Evolutionary conservation across 495 filamentous ascomycete species (phyloP), one percentile per base, ranked within the genome.

Genomic region (Penicillium diatomitis): DNA sequence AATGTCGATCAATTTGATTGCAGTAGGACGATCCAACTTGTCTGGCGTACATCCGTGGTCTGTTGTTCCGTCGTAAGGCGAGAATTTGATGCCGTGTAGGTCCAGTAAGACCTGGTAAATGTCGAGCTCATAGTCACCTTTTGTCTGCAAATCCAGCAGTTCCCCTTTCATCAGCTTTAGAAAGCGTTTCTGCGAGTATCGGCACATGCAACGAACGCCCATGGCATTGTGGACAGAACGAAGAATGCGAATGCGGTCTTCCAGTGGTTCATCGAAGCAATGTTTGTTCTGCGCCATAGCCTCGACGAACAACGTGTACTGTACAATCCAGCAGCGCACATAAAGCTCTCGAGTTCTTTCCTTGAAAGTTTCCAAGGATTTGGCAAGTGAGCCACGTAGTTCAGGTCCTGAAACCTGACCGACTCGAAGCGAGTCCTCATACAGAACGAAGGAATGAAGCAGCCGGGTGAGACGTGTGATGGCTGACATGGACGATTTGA

Each of bases 151-250:
- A 34, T 78, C 76, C 30, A 89, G 65, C 8, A 91, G 71, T 58
- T 97, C 94, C 5, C 87, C 73, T 57, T 88, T 88, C 72, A 92
- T 80, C 59, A 96, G 76, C 52, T 85, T 88, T n/a, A 96, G 73
- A 68, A 97, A 91, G 27, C 85, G 78, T 67, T 89, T 85, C 57
- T 84, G 83, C 3, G 87, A 87, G n/a, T 82, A 72, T 56, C 86
- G 87, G 75, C 91, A 97, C 64, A 84, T 85, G 51, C 85, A 83
- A 42, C 94, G 81, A 38, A 90, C 74, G 7, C 92, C 94, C n/a
- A 95, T 65, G 11, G 87, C 82, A 58, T 88, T 80, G 60, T 99
- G 92, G 28, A 95, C 78, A 8, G 80, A 74, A 5, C 85, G 81
- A 34, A 96, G 67, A 58, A 84, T 86, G 46, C 87, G 80, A 34